These are phyloP conservation scores for Colletotrichum echinochloae DNA, from an alignment of 2,329 filamentous ascomycete genomes.

Conservation along the genomic window DNA sequence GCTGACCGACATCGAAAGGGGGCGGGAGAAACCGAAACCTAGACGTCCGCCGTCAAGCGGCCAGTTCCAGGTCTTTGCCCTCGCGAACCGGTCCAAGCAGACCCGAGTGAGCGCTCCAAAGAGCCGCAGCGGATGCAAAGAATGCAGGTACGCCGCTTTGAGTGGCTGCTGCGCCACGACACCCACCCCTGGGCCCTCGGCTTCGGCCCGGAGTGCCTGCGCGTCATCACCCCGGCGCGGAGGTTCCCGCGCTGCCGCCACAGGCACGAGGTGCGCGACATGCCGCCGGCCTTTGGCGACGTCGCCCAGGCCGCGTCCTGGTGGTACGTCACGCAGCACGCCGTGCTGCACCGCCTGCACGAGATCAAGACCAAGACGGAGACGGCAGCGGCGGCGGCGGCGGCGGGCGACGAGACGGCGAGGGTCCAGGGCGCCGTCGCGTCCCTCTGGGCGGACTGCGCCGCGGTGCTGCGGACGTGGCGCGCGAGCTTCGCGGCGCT, in stretches of 20 bases:
- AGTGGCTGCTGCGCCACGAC: slow-evolving; percentile 23
- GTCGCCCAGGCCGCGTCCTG: slow-evolving; percentile 20
- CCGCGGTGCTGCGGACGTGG: slow-evolving; percentile 6
- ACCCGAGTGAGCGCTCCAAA: slow-evolving; percentile 30
- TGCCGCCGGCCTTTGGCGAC: slow-evolving; percentile 7
- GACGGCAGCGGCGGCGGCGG: neutral
- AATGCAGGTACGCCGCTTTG: slow-evolving; percentile 35
- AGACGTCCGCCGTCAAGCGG: slow-evolving; percentile 7
- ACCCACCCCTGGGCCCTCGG: slow-evolving; percentile 27
- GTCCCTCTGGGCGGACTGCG: slow-evolving; percentile 14
- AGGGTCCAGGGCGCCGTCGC: too few species aligned
- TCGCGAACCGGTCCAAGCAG: slow-evolving; percentile 18
- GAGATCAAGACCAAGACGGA: neutral
- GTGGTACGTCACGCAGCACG: slow-evolving; percentile 31
- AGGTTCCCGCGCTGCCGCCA: slow-evolving; percentile 26
- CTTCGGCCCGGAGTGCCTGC: neutral
- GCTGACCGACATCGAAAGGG: too few species aligned
- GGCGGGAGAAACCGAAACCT: neutral
- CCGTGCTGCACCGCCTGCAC: slow-evolving; percentile 27
- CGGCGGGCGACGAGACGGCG: neutral
- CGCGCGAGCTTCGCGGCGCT: slow-evolving; percentile 23
- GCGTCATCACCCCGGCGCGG: neutral
- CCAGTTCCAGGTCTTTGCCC: slow-evolving; percentile 26
- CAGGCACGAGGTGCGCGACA: slow-evolving; percentile 19
- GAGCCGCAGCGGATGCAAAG: slow-evolving; percentile 31